Evolutionary conservation across 495 filamentous ascomycete species (phyloP), one percentile per base, ranked within the genome.

Genomic region (Neurospora sp.): DNA sequence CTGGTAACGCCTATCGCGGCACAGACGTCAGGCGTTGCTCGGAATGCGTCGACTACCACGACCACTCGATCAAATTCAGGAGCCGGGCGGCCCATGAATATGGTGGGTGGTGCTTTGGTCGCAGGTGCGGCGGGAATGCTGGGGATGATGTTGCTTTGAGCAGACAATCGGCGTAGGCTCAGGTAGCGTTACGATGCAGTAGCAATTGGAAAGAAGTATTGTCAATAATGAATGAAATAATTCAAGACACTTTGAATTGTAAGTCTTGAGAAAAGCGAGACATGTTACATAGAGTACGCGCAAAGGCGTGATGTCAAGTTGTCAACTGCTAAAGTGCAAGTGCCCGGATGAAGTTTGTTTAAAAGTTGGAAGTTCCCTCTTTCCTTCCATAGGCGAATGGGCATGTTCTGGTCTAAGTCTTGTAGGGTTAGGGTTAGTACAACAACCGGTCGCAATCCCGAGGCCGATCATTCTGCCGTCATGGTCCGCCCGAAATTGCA

Each of bases 131-230:
- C 31, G 22, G 69, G 72, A 3, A 31, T 71, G 44, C 18, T 73
- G 59, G 72, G 69, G 14, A 71, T 73, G 72, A 5, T 73, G 3
- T 40, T 73, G 37, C 20, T 73, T 7, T 73, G 44, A 69, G 10
- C 4, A 20, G 42, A 8, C 47, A 10, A 59, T 59, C 10, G 10
- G 22, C 20, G 47, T 59, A 59, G 20, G 4, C 47, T 27, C 10
- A 59, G 4, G 45, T 53, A 53, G 45, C 45, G 20, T 53, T 3
- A 14, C 12, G 20, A 59, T 27, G 14, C 14, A 14, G 20, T 59
- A 27, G 47, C 20, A 12, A 59, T 1, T 27, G 47, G 7, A 27
- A 59, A 10, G 20, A 27, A 59, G 12, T 22, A 59, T 59, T 27
- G 1, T 22, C 47, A 59, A 27, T 4, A 45, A 45, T n/a, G 42